These are phyloP conservation scores for Cucumis melo DNA, from an alignment of 306 rosid species.

Conservation along the genomic window DNA sequence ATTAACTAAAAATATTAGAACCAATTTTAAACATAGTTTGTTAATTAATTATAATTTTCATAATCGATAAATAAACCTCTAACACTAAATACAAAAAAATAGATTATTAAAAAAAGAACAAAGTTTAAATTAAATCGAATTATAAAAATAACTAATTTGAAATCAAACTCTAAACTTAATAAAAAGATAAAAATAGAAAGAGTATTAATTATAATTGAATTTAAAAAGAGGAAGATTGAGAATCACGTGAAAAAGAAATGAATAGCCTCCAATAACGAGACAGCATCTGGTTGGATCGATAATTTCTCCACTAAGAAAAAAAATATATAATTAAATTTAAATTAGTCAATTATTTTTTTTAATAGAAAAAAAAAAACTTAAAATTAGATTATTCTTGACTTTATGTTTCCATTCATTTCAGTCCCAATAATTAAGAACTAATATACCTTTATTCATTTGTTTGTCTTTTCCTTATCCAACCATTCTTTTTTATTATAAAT, in stretches of 20 bases:
- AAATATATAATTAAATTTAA: too few relatives aligned
- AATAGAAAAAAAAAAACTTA: background rate
- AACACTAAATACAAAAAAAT: too few relatives aligned
- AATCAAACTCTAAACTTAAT: too few relatives aligned
- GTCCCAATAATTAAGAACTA: constrained; percentile 7
- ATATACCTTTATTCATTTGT: background rate
- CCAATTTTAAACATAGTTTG: too few relatives aligned
- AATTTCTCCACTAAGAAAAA: constrained; percentile 2
- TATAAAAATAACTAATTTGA: too few relatives aligned
- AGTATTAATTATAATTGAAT: too few relatives aligned
- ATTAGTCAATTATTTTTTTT: background rate
- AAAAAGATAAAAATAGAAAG: too few relatives aligned
- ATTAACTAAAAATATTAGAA: too few relatives aligned
- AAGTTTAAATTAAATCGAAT: too few relatives aligned
- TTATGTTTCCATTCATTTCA: constrained; percentile 3
- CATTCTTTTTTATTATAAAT: background rate
- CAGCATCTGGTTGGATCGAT: constrained; percentile 5
- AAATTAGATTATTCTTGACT: background rate
- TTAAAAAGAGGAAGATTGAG: background rate
- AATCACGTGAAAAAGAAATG: background rate
- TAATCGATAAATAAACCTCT: too few relatives aligned
- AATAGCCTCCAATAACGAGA: constrained; percentile 1
- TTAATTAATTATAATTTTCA: too few relatives aligned
- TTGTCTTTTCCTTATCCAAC: constrained; percentile 4
- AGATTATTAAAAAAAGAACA: too few relatives aligned